Evolutionary conservation across 2,329 filamentous ascomycete genomes (phyloP).

Genomic region (Aciculosporium take): DNA sequence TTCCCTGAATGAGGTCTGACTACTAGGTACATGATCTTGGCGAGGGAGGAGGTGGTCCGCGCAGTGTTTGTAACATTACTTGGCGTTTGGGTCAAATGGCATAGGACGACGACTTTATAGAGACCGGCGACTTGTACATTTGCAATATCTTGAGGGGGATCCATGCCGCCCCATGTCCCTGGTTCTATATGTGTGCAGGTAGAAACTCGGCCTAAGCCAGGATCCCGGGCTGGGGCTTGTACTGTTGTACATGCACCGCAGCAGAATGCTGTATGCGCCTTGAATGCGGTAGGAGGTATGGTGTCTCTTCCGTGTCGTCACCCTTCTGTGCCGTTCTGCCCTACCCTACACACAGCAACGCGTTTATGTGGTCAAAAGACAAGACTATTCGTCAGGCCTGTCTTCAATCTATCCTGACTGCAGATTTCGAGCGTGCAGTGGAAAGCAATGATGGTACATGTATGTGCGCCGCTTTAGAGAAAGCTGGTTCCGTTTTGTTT

Average conservation of each 20-base stretch:
- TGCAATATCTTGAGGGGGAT: neutral
- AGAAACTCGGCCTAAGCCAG: neutral
- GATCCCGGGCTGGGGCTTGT: neutral
- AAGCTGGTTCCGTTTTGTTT: too few species aligned
- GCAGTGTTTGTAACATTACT: slow-evolving; percentile 21
- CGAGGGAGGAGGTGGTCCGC: slow-evolving; percentile 7
- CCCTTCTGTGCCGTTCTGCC: too few species aligned
- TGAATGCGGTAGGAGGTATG: too few species aligned
- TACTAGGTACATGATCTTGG: slow-evolving; percentile 11
- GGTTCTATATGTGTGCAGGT: neutral
- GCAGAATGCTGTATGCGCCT: too few species aligned
- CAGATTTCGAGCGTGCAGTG: too few species aligned
- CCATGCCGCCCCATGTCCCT: neutral
- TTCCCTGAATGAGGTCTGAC: neutral
- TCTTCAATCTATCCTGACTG: too few species aligned
- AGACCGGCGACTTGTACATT: neutral
- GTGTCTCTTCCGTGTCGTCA: too few species aligned
- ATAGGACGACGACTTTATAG: slow-evolving; percentile 12
- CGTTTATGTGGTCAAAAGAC: too few species aligned
- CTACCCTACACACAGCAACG: too few species aligned
- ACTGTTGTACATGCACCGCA: neutral
- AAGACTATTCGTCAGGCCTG: too few species aligned
- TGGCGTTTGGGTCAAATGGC: slow-evolving; percentile 17
- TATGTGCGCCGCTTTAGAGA: too few species aligned
- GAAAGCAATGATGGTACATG: too few species aligned